Conservation (phyloP, 2,329 filamentous ascomycete genomes). For the Arthrinium phaeospermum region DNA sequence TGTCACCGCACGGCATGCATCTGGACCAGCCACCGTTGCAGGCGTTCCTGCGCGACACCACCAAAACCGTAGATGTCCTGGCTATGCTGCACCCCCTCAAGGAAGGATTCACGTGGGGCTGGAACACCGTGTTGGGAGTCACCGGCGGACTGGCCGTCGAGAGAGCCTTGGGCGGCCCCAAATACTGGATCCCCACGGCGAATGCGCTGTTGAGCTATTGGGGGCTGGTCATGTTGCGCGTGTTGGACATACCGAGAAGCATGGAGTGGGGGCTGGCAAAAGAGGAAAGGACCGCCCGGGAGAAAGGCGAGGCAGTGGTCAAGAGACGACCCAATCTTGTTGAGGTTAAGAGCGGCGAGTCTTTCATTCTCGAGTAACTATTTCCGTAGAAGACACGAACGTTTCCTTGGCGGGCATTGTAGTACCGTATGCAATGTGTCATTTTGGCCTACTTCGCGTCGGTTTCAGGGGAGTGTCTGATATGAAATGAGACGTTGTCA, state of each 20-base stretch:
- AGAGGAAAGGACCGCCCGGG: neutral
- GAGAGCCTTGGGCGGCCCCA: slow-evolving; percentile 9
- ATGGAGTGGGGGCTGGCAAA: slow-evolving; percentile 14
- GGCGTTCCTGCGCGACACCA: slow-evolving; percentile 20
- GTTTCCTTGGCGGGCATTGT: too few relatives aligned
- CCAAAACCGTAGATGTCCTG: slow-evolving; percentile 8
- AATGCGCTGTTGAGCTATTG: slow-evolving; percentile 19
- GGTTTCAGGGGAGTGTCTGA: too few relatives aligned
- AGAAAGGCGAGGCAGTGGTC: neutral
- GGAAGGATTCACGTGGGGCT: slow-evolving; percentile 20
- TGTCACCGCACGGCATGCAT: slow-evolving; percentile 25
- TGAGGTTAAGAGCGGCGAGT: neutral
- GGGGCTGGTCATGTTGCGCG: neutral
- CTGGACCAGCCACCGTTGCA: slow-evolving; percentile 4
- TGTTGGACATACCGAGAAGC: neutral
- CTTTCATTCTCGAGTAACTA: neutral
- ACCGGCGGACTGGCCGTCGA: slow-evolving; percentile 23
- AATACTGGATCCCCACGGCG: slow-evolving; percentile 25
- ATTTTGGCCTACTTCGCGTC: too few relatives aligned
- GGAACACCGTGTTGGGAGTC: slow-evolving; percentile 12
- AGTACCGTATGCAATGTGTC: too few relatives aligned
- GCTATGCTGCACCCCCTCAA: slow-evolving; percentile 28
- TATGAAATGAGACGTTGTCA: neutral
- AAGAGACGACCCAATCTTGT: neutral
- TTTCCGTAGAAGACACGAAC: neutral